A percentile compares a stretch with the other conserved stretches of the same genome.
These are phyloP conservation scores for Knoxia roxburghii DNA, from an alignment of 257 asterid genomes.

Conservation along the genomic window DNA sequence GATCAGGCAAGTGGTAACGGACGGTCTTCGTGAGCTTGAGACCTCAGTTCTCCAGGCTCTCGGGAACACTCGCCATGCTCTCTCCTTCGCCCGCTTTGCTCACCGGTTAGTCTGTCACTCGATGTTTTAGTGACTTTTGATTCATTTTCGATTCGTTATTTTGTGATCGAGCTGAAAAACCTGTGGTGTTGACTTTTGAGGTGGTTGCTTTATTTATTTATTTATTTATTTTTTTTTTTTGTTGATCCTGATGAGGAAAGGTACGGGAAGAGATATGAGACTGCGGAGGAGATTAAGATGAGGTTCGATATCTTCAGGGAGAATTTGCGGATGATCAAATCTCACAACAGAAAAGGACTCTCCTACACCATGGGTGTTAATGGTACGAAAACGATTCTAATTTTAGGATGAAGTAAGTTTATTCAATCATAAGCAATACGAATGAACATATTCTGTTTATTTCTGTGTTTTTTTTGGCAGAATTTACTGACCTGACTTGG, in stretches of 20 bases:
- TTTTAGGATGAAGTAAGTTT: not conserved
- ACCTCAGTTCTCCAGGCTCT: conserved; percentile 39
- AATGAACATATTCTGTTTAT: too few relatives aligned
- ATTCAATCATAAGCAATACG: too few relatives aligned
- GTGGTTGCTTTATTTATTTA: too few relatives aligned
- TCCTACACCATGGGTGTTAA: conserved; percentile 75
- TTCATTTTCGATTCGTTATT: not conserved
- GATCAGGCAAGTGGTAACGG: conserved; percentile 77
- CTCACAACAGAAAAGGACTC: conserved; percentile 79
- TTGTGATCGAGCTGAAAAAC: not conserved
- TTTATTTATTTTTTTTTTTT: not conserved
- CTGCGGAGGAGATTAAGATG: conserved; percentile 60
- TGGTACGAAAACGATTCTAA: conserved; percentile 29
- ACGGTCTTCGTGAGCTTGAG: conserved; percentile 60
- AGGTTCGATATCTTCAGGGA: conserved; percentile 63
- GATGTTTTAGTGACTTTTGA: not conserved
- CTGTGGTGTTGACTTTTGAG: not conserved
- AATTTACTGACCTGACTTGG: conserved; percentile 91
- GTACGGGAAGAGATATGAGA: conserved; percentile 64
- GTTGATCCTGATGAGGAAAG: conserved; percentile 32
- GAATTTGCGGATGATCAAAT: conserved; percentile 61
- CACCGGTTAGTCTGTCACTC: conserved; percentile 36
- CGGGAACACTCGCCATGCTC: conserved; percentile 67
- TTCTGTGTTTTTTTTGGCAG: conserved; percentile 28
- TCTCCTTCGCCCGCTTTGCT: conserved; percentile 81